Percentiles rank a stretch among this genome's conserved stretches.
phyloP scores from a whole-genome alignment of 2,329 filamentous ascomycete genomes.

The Sclerotinia minor region DNA sequence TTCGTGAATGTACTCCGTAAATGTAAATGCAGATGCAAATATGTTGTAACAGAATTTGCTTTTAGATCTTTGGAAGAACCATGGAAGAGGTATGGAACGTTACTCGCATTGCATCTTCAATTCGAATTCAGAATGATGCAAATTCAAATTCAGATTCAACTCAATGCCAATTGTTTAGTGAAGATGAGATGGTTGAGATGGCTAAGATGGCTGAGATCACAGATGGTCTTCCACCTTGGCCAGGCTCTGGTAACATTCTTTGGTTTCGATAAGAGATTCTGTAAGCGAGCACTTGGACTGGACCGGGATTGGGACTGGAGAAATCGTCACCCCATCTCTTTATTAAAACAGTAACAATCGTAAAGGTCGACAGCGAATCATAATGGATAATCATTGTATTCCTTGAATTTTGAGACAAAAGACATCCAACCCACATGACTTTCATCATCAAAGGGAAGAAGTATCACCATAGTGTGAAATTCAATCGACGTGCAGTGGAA shows the following conservation, averaged over 20 bases:
- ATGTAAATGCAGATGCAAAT: conserved; percentile 2
- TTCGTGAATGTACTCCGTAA: conserved; percentile 9
- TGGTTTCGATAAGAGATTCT: conserved; percentile 2
- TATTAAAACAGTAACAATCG: conserved; percentile 6
- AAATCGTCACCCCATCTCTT: background rate
- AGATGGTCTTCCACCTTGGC: background rate
- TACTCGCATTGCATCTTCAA: conserved; percentile 14
- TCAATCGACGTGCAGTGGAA: conserved; percentile 36
- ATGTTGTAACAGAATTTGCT: conserved; percentile 13
- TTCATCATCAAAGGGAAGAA: conserved; percentile 40
- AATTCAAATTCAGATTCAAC: background rate
- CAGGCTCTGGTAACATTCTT: background rate
- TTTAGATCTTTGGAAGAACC: conserved; percentile 13
- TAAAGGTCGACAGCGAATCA: conserved; percentile 20
- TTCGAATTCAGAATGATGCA: background rate
- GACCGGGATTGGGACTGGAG: background rate
- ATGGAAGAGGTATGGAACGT: conserved; percentile 22
- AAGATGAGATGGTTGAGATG: background rate
- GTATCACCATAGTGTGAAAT: conserved; percentile 37
- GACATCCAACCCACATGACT: conserved; percentile 36
- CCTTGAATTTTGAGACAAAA: conserved; percentile 11
- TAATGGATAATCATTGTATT: conserved; percentile 15
- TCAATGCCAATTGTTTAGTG: conserved; percentile 9
- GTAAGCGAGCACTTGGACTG: conserved; percentile 21
- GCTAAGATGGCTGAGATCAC: background rate